Evolutionary conservation across 2,329 filamentous ascomycete genomes (phyloP).

Genomic region (Trichoderma koningii): DNA sequence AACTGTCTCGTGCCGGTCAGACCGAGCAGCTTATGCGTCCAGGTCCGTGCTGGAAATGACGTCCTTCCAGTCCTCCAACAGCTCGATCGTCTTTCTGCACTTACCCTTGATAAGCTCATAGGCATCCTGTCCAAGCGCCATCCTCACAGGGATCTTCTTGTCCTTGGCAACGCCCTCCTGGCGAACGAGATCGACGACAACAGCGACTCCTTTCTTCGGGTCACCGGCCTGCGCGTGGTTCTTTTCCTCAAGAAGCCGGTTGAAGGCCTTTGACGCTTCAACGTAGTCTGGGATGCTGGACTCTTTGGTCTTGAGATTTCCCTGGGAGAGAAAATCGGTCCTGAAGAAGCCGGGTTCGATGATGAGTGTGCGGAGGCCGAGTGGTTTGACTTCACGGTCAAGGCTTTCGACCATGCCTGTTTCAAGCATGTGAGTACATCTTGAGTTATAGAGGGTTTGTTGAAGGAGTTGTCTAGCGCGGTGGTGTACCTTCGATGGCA

Average conservation of each 20-base stretch:
- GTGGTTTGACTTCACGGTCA: slow-evolving; percentile 11
- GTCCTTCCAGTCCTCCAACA: slow-evolving; percentile 27
- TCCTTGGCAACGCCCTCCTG: slow-evolving; percentile 31
- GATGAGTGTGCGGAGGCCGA: slow-evolving; percentile 23
- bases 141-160: slow-evolving; percentile 30
- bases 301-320: slow-evolving; percentile 11
- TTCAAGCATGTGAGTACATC: neutral
- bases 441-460: fast-evolving
- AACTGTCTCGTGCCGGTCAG: neutral
- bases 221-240: slow-evolving; percentile 31
- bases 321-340: slow-evolving; percentile 18
- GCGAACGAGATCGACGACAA: slow-evolving; percentile 35
- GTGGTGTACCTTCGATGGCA: slow-evolving; percentile 23
- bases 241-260: neutral
- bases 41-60: slow-evolving; percentile 30
- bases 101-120: slow-evolving; percentile 32
- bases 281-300: slow-evolving; percentile 25
- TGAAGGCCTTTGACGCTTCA: slow-evolving; percentile 5
- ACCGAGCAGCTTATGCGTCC: neutral
- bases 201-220: slow-evolving; percentile 29
- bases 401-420: slow-evolving; percentile 29
- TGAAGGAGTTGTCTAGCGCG: too few species aligned
- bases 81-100: slow-evolving; percentile 32
- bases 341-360: slow-evolving; percentile 26
- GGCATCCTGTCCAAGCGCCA: slow-evolving; percentile 35